phyloP scores from a whole-genome alignment of 306 rosid species.

The Canavalia gladiata region DNA sequence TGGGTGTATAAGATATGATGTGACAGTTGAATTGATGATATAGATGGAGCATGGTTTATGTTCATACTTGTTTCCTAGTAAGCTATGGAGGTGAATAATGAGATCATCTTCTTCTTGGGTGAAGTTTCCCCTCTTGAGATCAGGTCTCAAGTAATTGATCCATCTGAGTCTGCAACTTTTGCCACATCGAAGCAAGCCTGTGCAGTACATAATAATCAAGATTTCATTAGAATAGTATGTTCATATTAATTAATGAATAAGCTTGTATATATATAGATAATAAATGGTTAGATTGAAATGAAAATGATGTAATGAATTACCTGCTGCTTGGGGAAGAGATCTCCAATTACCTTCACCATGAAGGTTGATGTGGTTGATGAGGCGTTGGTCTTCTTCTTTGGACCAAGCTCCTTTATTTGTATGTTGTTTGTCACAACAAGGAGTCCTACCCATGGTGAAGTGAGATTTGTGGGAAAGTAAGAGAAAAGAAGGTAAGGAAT shows the following conservation, averaged over 20 bases:
- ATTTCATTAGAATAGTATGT: background rate
- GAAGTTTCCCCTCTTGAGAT: constrained; percentile 70
- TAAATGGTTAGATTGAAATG: too few relatives aligned
- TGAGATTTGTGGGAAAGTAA: background rate
- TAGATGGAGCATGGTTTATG: background rate
- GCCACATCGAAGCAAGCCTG: constrained; percentile 74
- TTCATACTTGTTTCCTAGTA: constrained; percentile 71
- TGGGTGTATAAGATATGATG: background rate
- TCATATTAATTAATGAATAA: background rate
- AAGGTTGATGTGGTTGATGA: constrained; percentile 55
- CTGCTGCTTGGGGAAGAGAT: constrained; percentile 70
- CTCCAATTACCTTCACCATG: constrained; percentile 72
- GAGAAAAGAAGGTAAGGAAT: constrained; percentile 36
- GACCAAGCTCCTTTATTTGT: constrained; percentile 73
- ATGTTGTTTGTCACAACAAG: constrained; percentile 69
- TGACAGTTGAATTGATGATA: background rate
- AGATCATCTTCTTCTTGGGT: constrained; percentile 62
- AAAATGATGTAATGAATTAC: constrained; percentile 29
- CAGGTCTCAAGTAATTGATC: constrained; percentile 72
- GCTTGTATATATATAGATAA: too few relatives aligned
- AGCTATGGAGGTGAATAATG: constrained; percentile 66
- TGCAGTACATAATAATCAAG: background rate
- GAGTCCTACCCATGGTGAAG: constrained; percentile 58
- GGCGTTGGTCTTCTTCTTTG: constrained; percentile 71
- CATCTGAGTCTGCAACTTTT: constrained; percentile 76